Conservation (phyloP, 371 early-diverging fungal genomes). For the Phascolomyces articulosus region DNA sequence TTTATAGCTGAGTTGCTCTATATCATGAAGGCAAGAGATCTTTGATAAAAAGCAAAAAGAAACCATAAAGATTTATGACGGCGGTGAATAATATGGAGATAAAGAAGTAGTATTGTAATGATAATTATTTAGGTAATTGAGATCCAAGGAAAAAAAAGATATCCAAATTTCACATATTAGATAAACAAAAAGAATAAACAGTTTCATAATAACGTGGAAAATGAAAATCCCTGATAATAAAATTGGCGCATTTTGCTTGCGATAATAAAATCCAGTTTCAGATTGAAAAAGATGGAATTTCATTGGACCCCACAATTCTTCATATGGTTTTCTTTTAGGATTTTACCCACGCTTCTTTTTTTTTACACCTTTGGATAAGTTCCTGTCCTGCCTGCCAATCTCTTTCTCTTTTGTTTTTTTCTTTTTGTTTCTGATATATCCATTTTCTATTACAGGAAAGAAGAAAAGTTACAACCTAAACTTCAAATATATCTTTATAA, state of each 20-base stretch:
- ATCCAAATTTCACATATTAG: too few relatives aligned
- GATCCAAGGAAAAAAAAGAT: too few relatives aligned
- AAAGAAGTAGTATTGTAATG: too few relatives aligned
- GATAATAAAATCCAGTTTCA: not conserved
- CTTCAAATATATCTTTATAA: not conserved
- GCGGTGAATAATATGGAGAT: too few relatives aligned
- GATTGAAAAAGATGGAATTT: not conserved
- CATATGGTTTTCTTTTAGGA: not conserved
- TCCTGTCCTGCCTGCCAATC: not conserved
- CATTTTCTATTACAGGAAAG: not conserved
- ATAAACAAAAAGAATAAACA: too few relatives aligned
- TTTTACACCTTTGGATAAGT: too few relatives aligned
- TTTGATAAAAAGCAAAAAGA: too few relatives aligned
- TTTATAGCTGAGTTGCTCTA: too few relatives aligned
- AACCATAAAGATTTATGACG: too few relatives aligned
- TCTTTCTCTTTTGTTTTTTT: not conserved
- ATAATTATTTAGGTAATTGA: too few relatives aligned
- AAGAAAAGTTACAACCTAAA: not conserved
- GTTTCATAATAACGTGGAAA: constrained; percentile 4
- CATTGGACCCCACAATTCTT: constrained; percentile 3
- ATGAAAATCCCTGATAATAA: not conserved
- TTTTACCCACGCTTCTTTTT: constrained; percentile 6
- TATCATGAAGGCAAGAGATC: too few relatives aligned
- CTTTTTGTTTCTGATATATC: not conserved
- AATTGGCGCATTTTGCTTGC: too few relatives aligned